Evolutionary conservation across 2,329 filamentous ascomycete species (phyloP).

Genomic region (Cytospora chrysosperma): DNA sequence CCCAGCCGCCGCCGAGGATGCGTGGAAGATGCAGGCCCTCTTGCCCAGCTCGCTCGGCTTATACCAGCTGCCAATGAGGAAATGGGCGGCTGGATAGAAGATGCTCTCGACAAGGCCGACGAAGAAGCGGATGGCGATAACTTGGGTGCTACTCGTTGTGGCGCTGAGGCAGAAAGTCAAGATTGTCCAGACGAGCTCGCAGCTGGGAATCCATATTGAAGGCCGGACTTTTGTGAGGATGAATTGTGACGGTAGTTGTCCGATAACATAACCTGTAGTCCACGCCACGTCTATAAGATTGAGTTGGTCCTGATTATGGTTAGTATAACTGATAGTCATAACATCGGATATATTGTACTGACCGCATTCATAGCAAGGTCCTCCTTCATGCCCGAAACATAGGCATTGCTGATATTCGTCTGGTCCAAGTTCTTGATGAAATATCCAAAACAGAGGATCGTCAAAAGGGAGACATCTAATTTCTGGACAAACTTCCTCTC

Average conservation of each 20-base stretch:
- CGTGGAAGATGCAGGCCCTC: constrained; percentile 43
- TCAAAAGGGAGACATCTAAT: constrained; percentile 37
- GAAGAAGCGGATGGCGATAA: constrained; percentile 44
- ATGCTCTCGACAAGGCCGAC: constrained; percentile 41
- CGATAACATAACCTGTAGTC: constrained; percentile 60
- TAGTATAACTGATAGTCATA: no score
- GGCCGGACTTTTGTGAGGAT: constrained; percentile 43
- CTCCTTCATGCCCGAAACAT: constrained; percentile 46
- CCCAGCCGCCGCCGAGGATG: constrained; percentile 36
- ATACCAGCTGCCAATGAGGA: constrained; percentile 45
- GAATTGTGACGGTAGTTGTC: constrained; percentile 40
- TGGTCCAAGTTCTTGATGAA: constrained; percentile 41
- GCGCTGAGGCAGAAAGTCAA: constrained; percentile 39
- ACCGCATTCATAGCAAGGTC: constrained; percentile 48
- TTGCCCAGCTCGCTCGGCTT: constrained; percentile 43
- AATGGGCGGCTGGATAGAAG: constrained; percentile 40
- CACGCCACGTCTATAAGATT: constrained; percentile 54
- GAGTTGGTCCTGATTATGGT: constrained; percentile 48
- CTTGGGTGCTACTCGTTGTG: constrained; percentile 37
- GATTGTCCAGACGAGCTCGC: constrained; percentile 38
- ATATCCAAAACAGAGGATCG: constrained; percentile 37
- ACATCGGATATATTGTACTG: no score
- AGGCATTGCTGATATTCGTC: constrained; percentile 38
- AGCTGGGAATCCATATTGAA: constrained; percentile 41
- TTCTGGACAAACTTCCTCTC: constrained; percentile 36